These are phyloP conservation scores for Bolboschoenus planiculmis DNA, from an alignment of 176 grass and related monocot genomes.

Conservation along the genomic window DNA sequence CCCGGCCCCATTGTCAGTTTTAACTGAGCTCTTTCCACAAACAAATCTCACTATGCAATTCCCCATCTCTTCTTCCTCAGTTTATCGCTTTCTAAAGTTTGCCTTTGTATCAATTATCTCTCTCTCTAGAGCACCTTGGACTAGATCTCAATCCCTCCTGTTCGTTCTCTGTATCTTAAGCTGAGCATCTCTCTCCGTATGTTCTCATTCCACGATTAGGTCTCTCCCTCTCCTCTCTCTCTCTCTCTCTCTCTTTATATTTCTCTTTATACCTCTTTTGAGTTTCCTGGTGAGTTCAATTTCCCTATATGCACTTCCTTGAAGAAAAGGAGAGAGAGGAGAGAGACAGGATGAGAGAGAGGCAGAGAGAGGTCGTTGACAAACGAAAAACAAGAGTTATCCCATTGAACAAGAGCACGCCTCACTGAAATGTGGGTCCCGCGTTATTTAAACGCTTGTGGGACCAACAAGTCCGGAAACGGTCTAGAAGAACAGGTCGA, in stretches of 20 bases:
- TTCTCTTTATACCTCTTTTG: background rate
- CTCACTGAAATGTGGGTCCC: background rate
- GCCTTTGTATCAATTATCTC: background rate
- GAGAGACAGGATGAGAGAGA: background rate
- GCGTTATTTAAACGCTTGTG: background rate
- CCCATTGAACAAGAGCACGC: background rate
- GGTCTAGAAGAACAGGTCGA: background rate
- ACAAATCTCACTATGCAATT: slow-evolving; percentile 67
- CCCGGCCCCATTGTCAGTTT: background rate
- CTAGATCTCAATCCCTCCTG: background rate
- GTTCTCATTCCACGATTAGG: background rate
- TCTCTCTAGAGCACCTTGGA: background rate
- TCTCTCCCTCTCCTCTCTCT: slow-evolving; percentile 13
- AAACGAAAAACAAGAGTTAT: background rate
- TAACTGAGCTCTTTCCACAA: slow-evolving; percentile 26
- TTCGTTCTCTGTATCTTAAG: background rate
- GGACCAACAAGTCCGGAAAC: background rate
- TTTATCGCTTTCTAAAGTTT: background rate
- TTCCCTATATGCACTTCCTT: background rate
- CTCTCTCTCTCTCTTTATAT: slow-evolving; percentile 8
- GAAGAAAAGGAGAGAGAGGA: background rate
- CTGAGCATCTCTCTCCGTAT: background rate
- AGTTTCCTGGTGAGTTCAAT: background rate
- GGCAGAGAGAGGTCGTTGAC: background rate
- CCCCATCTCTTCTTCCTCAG: slow-evolving; percentile 39